Evolutionary conservation across 1,284 basidiomycete genomes (phyloP).

Genomic region (Fomes fomentarius): DNA sequence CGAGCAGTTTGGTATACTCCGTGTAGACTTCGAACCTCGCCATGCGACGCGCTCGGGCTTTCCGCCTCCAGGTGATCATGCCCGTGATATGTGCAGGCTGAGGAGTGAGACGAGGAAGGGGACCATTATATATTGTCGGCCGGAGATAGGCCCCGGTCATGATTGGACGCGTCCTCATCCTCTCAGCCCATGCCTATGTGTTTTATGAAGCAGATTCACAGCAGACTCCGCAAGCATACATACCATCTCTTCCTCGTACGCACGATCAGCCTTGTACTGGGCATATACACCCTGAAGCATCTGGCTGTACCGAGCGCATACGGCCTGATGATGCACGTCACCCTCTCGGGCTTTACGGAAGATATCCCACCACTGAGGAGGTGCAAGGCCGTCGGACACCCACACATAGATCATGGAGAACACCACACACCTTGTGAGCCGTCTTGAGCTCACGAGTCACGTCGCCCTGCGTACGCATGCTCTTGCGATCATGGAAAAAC

Average conservation of each 20-base stretch:
- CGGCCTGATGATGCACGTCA: constrained; percentile 45
- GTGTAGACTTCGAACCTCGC: constrained; percentile 35
- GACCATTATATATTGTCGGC: constrained; percentile 61
- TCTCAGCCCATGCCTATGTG: constrained; percentile 51
- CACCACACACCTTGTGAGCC: constrained; percentile 41
- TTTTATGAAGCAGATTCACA: neutral
- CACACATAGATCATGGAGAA: constrained; percentile 48
- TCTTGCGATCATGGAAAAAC: constrained; percentile 56
- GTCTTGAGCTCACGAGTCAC: constrained; percentile 35
- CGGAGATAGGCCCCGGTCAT: constrained; percentile 71
- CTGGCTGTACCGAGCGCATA: constrained; percentile 58
- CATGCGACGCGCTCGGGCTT: constrained; percentile 50
- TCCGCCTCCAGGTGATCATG: constrained; percentile 68
- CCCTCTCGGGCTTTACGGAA: constrained; percentile 58
- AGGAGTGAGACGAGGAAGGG: constrained; percentile 76
- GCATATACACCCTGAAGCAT: constrained; percentile 54
- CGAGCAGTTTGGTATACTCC: constrained; percentile 49
- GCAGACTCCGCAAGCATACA: constrained; percentile 32
- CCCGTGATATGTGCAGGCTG: constrained; percentile 70
- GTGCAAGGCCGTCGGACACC: neutral
- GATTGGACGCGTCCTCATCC: constrained; percentile 57
- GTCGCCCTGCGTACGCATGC: constrained; percentile 34
- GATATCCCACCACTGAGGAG: constrained; percentile 59
- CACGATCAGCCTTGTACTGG: constrained; percentile 49
- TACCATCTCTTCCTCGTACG: constrained; percentile 56